These are phyloP conservation scores for Rhizopus arrhizus DNA, from an alignment of 371 early-diverging fungal genomes.

Conservation along the genomic window DNA sequence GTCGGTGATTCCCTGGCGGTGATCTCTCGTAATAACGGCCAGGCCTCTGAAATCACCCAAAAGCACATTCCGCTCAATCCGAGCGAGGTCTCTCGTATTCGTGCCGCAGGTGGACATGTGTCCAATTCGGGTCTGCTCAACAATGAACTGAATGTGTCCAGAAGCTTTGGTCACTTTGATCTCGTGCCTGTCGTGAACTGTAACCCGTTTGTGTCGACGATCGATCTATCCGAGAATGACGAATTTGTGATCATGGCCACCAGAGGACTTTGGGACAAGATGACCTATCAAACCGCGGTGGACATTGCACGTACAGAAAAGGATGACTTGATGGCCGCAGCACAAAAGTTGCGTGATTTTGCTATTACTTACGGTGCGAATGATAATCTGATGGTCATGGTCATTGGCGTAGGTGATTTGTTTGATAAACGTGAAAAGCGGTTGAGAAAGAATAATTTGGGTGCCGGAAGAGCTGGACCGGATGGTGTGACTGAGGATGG, in stretches of 20 bases:
- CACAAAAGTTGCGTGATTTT: slow-evolving; percentile 82
- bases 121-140: slow-evolving; percentile 74
- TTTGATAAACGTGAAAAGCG: slow-evolving; percentile 53
- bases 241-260: slow-evolving; percentile 90
- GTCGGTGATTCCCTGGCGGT: slow-evolving; percentile 89
- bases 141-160: slow-evolving; percentile 68
- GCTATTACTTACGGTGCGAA: slow-evolving; percentile 84
- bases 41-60: slow-evolving; percentile 70
- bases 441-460: slow-evolving; percentile 23
- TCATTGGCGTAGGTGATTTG: slow-evolving; percentile 78
- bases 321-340: slow-evolving; percentile 74
- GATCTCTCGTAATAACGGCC: slow-evolving; percentile 76
- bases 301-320: slow-evolving; percentile 81
- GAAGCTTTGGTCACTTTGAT: slow-evolving; percentile 88
- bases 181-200: slow-evolving; percentile 80
- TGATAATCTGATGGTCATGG: slow-evolving; percentile 81
- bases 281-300: slow-evolving; percentile 81
- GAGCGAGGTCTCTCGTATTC: slow-evolving; percentile 74
- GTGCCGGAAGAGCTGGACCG: slow-evolving; percentile 25
- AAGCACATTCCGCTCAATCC: slow-evolving; percentile 75
- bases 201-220: slow-evolving; percentile 77
- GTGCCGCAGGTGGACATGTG: slow-evolving; percentile 78
- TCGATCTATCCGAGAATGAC: slow-evolving; percentile 79
- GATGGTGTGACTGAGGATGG: slow-evolving; percentile 24
- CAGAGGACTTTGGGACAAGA: slow-evolving; percentile 78